Percentiles rank a stretch among this genome's conserved stretches.
Evolutionary conservation across 331 rosid species (phyloP).

Genomic region (Telfairia occidentalis): DNA sequence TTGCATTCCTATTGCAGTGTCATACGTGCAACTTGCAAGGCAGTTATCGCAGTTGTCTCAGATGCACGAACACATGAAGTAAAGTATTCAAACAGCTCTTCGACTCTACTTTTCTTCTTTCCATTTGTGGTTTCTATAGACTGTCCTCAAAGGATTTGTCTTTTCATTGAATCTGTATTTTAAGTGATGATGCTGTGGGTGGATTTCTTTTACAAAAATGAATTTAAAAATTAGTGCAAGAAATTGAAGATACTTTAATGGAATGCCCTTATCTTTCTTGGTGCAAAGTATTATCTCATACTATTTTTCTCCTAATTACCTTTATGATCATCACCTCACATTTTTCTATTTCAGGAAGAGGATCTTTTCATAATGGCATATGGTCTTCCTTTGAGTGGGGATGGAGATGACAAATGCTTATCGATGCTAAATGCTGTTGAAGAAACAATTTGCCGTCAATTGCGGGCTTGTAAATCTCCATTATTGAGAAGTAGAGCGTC

Average conservation of each 20-base stretch:
- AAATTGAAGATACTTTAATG: background rate
- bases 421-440: slow-evolving; percentile 80
- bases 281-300: background rate
- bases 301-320: background rate
- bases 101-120: background rate
- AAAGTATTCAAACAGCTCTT: slow-evolving; percentile 65
- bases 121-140: background rate
- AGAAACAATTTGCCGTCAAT: slow-evolving; percentile 77
- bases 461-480: slow-evolving; percentile 80
- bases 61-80: slow-evolving; percentile 98
- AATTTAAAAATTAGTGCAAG: background rate
- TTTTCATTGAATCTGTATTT: background rate
- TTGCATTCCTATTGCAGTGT: slow-evolving; percentile 78
- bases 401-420: slow-evolving; percentile 79
- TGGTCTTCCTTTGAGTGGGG: slow-evolving; percentile 83
- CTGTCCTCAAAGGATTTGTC: background rate
- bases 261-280: background rate
- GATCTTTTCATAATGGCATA: slow-evolving; percentile 80
- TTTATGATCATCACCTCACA: background rate
- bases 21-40: slow-evolving; percentile 77
- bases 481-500: slow-evolving; percentile 45
- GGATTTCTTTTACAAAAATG: background rate
- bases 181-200: background rate
- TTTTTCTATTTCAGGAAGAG: slow-evolving; percentile 33
- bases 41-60: slow-evolving; percentile 65